These are phyloP conservation scores for Mortierella claussenii DNA, from an alignment of 192 early-diverging fungal genomes.

Conservation along the genomic window DNA sequence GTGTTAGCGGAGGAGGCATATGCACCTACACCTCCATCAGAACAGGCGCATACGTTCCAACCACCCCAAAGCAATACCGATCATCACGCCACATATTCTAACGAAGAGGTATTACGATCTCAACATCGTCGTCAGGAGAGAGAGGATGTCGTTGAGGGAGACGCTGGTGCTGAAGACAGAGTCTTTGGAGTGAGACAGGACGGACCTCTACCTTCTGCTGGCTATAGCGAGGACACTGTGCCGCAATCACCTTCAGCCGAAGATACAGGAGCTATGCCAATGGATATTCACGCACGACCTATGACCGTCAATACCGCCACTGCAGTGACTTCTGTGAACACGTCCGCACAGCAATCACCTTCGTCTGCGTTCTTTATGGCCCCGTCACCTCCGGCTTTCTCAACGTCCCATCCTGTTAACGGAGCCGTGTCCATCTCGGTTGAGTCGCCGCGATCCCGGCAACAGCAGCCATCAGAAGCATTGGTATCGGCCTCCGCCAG, in stretches of 20 bases:
- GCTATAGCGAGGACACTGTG: background rate
- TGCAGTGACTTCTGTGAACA: background rate
- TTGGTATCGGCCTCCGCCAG: too few relatives aligned
- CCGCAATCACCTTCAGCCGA: background rate
- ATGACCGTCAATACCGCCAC: background rate
- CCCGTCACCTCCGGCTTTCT: constrained; percentile 29
- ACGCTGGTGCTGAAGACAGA: background rate
- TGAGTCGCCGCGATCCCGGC: background rate
- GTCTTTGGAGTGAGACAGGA: too few relatives aligned
- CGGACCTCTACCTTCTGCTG: background rate
- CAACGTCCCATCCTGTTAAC: background rate
- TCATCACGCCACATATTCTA: background rate
- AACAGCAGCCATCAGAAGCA: background rate
- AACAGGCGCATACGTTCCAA: constrained; percentile 49
- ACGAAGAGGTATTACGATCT: background rate
- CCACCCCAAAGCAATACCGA: constrained; percentile 9
- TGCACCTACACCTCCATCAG: constrained; percentile 48
- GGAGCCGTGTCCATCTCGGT: constrained; percentile 6
- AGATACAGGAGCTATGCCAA: background rate
- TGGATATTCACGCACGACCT: constrained; percentile 19
- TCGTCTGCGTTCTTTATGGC: constrained; percentile 40
- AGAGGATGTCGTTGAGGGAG: background rate
- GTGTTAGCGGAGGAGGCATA: constrained; percentile 24
- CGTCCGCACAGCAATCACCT: constrained; percentile 30
- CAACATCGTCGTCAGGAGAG: background rate